Percentiles rank a stretch among this genome's conserved stretches.
Evolutionary conservation across 2,329 filamentous ascomycete genomes (phyloP).

Genomic region (Colletotrichum aenigma): DNA sequence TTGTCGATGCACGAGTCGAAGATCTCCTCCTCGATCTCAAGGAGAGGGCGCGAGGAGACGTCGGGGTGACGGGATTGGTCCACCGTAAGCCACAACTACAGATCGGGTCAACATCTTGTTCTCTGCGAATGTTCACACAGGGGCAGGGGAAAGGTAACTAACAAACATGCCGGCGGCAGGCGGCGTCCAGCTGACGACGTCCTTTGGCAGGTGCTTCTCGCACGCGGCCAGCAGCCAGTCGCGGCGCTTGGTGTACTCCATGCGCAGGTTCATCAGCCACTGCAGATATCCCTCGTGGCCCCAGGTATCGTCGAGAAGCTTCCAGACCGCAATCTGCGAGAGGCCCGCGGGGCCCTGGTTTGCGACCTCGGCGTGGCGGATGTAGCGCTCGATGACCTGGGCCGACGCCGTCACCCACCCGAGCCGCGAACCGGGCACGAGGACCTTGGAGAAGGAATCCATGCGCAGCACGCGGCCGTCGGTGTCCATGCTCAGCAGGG

Average conservation of each 20-base stretch:
- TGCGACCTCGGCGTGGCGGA: slow-evolving; percentile 80
- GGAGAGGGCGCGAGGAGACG: slow-evolving; percentile 54
- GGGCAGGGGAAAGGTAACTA: slow-evolving; percentile 43
- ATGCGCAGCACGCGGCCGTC: slow-evolving; percentile 90
- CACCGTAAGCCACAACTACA: slow-evolving; percentile 74
- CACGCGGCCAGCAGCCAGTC: slow-evolving; percentile 81
- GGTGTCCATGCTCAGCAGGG: slow-evolving; percentile 78
- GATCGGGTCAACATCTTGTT: not conserved
- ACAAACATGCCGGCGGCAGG: slow-evolving; percentile 95
- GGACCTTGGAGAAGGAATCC: slow-evolving; percentile 92
- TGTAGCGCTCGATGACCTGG: slow-evolving; percentile 83
- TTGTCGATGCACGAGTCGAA: slow-evolving; percentile 78
- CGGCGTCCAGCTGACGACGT: slow-evolving; percentile 79
- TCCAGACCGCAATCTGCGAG: slow-evolving; percentile 83
- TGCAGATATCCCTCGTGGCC: slow-evolving; percentile 87
- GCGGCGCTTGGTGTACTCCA: slow-evolving; percentile 80
- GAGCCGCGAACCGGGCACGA: slow-evolving; percentile 79
- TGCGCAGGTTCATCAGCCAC: slow-evolving; percentile 84
- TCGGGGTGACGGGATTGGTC: slow-evolving; percentile 71
- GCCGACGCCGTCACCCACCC: slow-evolving; percentile 91
- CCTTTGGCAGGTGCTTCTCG: slow-evolving; percentile 74
- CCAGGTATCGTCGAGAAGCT: slow-evolving; percentile 92
- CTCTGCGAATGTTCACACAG: not conserved
- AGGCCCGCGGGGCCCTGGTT: slow-evolving; percentile 88
- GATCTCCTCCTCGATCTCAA: slow-evolving; percentile 83